Evolutionary conservation across 306 rosid species (phyloP), one percentile per base, ranked within the genome.

Genomic region (Gastrolobium bilobum): DNA sequence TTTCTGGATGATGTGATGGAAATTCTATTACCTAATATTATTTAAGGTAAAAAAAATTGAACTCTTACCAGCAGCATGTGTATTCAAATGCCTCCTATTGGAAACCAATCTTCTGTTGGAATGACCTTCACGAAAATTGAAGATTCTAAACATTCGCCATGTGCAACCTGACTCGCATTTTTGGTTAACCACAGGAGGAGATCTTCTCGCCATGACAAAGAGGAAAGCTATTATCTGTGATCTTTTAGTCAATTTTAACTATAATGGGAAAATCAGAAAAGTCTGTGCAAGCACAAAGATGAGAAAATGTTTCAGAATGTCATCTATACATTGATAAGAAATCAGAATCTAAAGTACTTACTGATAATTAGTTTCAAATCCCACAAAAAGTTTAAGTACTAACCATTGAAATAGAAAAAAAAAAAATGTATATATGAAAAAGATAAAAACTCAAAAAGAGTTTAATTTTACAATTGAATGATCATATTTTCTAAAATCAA

Each of bases 71-170:
- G 51, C 71, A 53, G 57, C 54, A 13, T 77, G 80, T 79, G 66
- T 51, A n/a, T 60, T 61, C 54, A 67, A 81, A 62, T 71, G 85
- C 66, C 60, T 83, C 70, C 29, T 26, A 70, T 73, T 69, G 1
- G 91, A 88, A 78, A 86, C 79, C 70, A 85, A 50, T 77, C 84
- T 85, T 84, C 70, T 79, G 39, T 52, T 61, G 4, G 90, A 81
- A 69, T 48, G 87, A 37, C 76, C 83, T 75, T 88, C 83, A 10
- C 86, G 73, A 52, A 87, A 87, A 53, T 80, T 84, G 2, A 92
- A 88, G 71, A 92, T 84, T 78, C 89, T 75, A 38, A 88, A 85
- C 62, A 85, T 83, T 79, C 86, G 79, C 88, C 82, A 88, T 29
- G 86, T 69, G 46, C 97, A 91, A 5, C 86, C 89, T 30, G 87